Conservation (phyloP, 2,329 filamentous ascomycete species). For the Beauveria caledonica region DNA sequence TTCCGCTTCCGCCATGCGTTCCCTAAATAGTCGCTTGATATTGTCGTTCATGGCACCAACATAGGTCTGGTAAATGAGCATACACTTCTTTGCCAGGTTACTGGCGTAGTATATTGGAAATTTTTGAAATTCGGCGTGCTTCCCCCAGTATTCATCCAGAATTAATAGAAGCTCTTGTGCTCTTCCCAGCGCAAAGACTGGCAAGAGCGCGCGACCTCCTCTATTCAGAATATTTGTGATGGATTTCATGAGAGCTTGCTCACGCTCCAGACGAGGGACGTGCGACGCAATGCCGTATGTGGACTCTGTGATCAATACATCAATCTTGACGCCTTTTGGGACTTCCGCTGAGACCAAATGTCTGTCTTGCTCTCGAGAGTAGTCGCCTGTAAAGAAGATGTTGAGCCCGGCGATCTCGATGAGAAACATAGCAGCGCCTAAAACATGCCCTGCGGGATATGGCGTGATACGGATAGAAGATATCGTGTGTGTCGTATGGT, state of each 20-base stretch:
- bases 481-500: conserved; percentile 95
- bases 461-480: conserved; percentile 95
- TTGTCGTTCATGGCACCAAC: conserved; percentile 99
- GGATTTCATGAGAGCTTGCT: conserved; percentile 90
- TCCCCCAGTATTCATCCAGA: conserved; percentile 92
- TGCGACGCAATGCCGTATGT: conserved; percentile 95
- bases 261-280: conserved; percentile 80
- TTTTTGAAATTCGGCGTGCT: conserved; percentile 80
- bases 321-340: conserved; percentile 80
- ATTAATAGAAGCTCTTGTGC: conserved; percentile 93
- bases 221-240: conserved; percentile 87
- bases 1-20: conserved; percentile 85
- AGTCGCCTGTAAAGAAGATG: conserved; percentile 95
- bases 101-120: conserved; percentile 96
- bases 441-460: conserved; percentile 94
- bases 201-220: conserved; percentile 86
- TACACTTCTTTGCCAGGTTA: conserved; percentile 90
- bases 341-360: conserved; percentile 93
- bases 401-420: conserved; percentile 96
- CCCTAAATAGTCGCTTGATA: conserved; percentile 89
- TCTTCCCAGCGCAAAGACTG: conserved; percentile 87
- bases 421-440: conserved; percentile 96
- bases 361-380: conserved; percentile 89
- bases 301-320: conserved; percentile 94
- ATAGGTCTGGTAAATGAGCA: conserved; percentile 98